Evolutionary conservation across 2,329 filamentous ascomycete species (phyloP), one percentile per base, ranked within the genome.

Genomic region (Diplodia mutila): DNA sequence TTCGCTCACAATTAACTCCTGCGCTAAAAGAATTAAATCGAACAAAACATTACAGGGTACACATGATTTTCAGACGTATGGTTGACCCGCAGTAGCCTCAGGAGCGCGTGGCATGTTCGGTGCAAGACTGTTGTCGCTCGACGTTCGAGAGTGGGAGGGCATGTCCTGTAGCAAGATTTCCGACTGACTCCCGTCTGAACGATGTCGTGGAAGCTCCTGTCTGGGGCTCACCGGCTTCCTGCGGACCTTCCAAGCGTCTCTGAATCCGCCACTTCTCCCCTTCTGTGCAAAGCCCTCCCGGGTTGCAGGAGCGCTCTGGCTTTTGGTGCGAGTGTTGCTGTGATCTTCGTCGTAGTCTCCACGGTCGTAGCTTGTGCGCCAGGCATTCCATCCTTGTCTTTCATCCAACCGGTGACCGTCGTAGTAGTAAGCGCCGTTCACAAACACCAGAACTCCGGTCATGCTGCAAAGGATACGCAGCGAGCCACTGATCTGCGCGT

Each of bases 381-480:
- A 68, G 16, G 6, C 14, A 18, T 25, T 53, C 46, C 46, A 68
- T 2, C n/a, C 21, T 9, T 14, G 18, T 12, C 49, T 32, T 16
- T 21, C 25, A 7, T 68, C 51, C 16, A 68, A 32, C 14, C 66
- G 46, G 16, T 49, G 42, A 3, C 68, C 68, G 3, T 49, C 55
- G 39, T 51, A 69, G 61, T 66, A 69, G 39, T 39, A 42, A 8
- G 68, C 68, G 5, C 67, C 68, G 34, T 69, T 69, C 52, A 61
- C 61, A 1, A 54, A 34, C n/a, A 69, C 68, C 23, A 69, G 53
- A 8, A 67, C 67, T 12, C 61, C 67, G 0, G 67, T n/a, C 68
- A 69, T 69, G 25, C 68, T 69, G 63, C 68, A 69, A 1, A 69
- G 14, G 11, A 69, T 69, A 4, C 68, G 46, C 42, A 69, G 49